A percentile compares a stretch with the other conserved stretches of the same genome.
These are phyloP conservation scores for Zoysia matrella DNA, from an alignment of 202 grass and related monocot species.

Conservation along the genomic window DNA sequence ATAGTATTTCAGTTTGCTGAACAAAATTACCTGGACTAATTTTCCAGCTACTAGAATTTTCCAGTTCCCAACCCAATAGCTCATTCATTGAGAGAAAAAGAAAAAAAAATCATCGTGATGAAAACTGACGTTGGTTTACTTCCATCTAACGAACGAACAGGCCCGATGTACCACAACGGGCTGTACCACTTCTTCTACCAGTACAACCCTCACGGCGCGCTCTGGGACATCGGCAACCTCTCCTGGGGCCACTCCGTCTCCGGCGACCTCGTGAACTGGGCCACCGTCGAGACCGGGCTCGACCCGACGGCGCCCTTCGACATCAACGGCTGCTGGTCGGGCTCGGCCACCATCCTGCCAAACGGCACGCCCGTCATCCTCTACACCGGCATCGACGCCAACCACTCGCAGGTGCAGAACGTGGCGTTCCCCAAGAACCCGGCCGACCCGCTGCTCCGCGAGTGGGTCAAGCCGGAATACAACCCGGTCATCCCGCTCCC, in stretches of 20 bases:
- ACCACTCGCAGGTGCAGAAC: constrained; percentile 57
- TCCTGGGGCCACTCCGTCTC: constrained; percentile 80
- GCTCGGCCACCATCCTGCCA: constrained; percentile 56
- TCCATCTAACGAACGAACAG: constrained; percentile 19
- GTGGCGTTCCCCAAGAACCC: constrained; percentile 60
- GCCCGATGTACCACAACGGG: constrained; percentile 70
- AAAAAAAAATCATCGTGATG: not conserved
- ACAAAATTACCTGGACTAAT: too few relatives aligned
- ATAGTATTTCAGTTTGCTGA: too few relatives aligned
- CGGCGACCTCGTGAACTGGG: constrained; percentile 72
- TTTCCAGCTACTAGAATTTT: too few relatives aligned
- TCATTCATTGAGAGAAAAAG: too few relatives aligned
- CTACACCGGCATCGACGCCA: constrained; percentile 64
- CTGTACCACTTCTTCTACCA: constrained; percentile 76
- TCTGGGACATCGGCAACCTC: constrained; percentile 71
- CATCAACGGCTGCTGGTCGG: constrained; percentile 69
- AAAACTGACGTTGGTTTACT: not conserved
- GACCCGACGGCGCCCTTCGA: constrained; percentile 61
- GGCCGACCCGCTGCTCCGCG: constrained; percentile 47
- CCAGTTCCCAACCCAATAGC: too few relatives aligned
- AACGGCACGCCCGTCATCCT: constrained; percentile 52
- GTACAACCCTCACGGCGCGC: constrained; percentile 59
- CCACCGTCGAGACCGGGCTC: constrained; percentile 29
- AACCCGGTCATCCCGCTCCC: constrained; percentile 65
- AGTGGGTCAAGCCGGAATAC: constrained; percentile 64